Conservation (phyloP, 2,329 filamentous ascomycete species). For the Magnaporthales sp. region DNA sequence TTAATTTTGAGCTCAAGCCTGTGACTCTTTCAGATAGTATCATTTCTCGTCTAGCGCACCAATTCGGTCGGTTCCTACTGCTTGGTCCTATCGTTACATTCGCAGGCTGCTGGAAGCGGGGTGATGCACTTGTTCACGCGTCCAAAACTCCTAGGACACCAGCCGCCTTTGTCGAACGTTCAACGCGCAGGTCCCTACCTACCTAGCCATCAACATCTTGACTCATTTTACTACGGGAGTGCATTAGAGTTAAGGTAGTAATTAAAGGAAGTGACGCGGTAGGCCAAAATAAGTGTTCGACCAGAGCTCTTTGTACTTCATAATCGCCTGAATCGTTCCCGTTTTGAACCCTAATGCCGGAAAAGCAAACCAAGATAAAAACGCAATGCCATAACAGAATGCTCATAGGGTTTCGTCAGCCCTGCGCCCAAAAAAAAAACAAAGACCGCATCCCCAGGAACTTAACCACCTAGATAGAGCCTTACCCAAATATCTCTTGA, state of each 20-base stretch:
- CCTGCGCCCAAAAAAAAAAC: neutral
- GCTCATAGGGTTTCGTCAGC: slow-evolving; percentile 8
- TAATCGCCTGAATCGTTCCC: neutral
- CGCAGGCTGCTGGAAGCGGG: too few relatives aligned
- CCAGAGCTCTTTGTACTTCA: neutral
- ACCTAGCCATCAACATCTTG: neutral
- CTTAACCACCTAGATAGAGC: neutral
- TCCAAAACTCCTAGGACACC: neutral
- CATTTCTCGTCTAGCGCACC: too few relatives aligned
- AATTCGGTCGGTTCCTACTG: too few relatives aligned
- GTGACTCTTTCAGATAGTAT: neutral
- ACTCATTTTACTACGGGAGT: neutral
- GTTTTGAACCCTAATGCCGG: neutral
- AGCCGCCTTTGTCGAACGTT: neutral
- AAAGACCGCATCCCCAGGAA: neutral
- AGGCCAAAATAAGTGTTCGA: neutral
- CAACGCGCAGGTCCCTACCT: neutral
- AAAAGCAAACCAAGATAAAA: neutral
- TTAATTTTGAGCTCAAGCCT: neutral
- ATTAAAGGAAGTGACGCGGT: neutral
- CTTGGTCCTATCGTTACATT: neutral
- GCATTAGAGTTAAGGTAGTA: neutral
- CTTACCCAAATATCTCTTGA: neutral
- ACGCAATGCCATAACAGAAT: slow-evolving; percentile 10
- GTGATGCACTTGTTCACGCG: neutral